Evolutionary conservation across 108 stramenopile species (phyloP).

Genomic region (Chaetoceros tenuissimus): DNA sequence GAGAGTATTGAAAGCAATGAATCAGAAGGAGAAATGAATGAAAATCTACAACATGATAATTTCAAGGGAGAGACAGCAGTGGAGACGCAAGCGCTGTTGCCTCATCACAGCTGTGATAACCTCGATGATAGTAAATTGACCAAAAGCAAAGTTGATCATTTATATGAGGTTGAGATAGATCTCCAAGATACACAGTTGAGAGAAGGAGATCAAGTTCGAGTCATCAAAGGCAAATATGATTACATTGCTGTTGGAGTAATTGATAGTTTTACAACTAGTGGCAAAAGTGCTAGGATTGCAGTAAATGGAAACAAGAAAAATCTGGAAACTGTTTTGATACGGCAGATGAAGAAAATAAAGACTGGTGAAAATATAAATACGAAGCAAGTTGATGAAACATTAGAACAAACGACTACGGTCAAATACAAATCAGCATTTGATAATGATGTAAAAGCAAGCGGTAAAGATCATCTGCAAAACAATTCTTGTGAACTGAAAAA

Average conservation of each 20-base stretch:
- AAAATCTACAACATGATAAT: no score
- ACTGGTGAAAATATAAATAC: background rate
- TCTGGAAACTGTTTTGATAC: background rate
- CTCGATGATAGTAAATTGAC: no score
- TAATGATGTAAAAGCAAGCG: no score
- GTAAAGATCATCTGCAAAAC: no score
- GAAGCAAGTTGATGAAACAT: background rate
- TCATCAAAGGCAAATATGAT: background rate
- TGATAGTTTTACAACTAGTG: background rate
- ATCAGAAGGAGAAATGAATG: no score
- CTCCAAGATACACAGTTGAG: background rate
- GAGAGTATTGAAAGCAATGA: no score
- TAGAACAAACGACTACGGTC: background rate
- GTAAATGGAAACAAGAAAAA: background rate
- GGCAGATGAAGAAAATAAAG: background rate
- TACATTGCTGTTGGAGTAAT: background rate
- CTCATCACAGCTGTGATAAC: no score
- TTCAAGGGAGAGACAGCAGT: no score
- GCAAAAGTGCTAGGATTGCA: background rate
- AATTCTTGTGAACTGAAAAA: no score
- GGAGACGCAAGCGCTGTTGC: no score
- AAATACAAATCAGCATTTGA: no score
- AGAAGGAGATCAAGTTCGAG: background rate
- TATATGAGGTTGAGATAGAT: background rate
- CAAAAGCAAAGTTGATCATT: no score